Evolutionary conservation across 2,329 filamentous ascomycete species (phyloP).

Genomic region (Aspergillus eucalypticola): DNA sequence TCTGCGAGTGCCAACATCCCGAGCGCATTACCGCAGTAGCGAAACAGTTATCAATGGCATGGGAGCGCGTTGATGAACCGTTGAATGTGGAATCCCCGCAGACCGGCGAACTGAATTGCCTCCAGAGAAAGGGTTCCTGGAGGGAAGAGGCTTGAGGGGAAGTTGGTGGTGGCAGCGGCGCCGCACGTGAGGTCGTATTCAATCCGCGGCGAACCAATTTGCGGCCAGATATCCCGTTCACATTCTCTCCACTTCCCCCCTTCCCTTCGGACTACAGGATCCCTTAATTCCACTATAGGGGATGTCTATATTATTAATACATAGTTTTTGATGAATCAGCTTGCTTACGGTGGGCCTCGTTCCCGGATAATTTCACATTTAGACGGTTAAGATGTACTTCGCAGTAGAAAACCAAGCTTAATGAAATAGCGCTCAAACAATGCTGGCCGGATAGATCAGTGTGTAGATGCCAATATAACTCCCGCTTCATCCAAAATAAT

Average conservation of each 20-base stretch:
- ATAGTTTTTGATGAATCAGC: constrained; percentile 4
- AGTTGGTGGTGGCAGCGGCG: constrained; percentile 8
- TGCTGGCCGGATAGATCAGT: constrained; percentile 3
- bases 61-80: constrained; percentile 28
- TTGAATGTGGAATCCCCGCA: constrained; percentile 23
- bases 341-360: background rate
- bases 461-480: constrained; percentile 8
- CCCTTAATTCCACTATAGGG: background rate
- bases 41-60: constrained; percentile 26
- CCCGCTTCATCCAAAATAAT: constrained; percentile 9
- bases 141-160: constrained; percentile 8
- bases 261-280: background rate
- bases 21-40: constrained; percentile 42
- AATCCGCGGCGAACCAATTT: constrained; percentile 5
- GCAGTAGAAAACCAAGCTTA: background rate
- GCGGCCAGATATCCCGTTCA: constrained; percentile 36
- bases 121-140: constrained; percentile 9
- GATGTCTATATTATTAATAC: background rate
- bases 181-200: constrained; percentile 20
- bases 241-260: constrained; percentile 15
- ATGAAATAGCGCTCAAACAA: constrained; percentile 2
- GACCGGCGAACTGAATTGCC: constrained; percentile 23
- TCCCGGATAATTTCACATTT: background rate
- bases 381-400: background rate
- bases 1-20: constrained; percentile 42